These are phyloP conservation scores for Alternaria solani DNA, from an alignment of 2,329 filamentous ascomycete species.

Conservation along the genomic window DNA sequence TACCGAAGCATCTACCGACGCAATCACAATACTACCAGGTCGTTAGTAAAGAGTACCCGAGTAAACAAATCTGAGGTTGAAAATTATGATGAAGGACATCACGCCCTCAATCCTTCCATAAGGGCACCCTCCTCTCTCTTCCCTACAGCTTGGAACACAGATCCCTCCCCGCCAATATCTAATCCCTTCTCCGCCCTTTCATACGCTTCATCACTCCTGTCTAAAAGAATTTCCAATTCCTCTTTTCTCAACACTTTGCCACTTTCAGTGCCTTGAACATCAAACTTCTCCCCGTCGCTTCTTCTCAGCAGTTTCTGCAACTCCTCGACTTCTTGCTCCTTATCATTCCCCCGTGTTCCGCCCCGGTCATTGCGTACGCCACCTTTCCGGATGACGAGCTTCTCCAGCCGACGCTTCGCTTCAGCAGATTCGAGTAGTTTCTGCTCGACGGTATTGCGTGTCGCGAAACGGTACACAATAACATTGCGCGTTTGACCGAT, in stretches of 20 bases:
- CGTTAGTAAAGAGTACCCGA: background rate
- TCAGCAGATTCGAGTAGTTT: slow-evolving; percentile 85
- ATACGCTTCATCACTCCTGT: slow-evolving; percentile 74
- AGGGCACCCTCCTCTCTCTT: slow-evolving; percentile 68
- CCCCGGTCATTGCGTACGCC: slow-evolving; percentile 65
- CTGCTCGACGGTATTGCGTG: slow-evolving; percentile 91
- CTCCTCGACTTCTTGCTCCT: slow-evolving; percentile 58
- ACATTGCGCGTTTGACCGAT: slow-evolving; percentile 94
- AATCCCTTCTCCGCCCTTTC: slow-evolving; percentile 79
- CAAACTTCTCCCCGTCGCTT: slow-evolving; percentile 75
- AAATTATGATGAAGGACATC: background rate
- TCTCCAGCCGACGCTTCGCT: slow-evolving; percentile 89
- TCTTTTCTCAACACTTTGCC: slow-evolving; percentile 74
- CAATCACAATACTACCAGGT: background rate
- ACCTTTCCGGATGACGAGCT: slow-evolving; percentile 95
- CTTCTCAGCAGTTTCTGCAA: slow-evolving; percentile 55
- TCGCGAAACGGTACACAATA: slow-evolving; percentile 91
- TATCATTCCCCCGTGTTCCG: slow-evolving; percentile 58
- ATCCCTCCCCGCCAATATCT: slow-evolving; percentile 69
- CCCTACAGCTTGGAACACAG: slow-evolving; percentile 77
- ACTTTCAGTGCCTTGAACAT: slow-evolving; percentile 64
- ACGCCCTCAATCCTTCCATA: slow-evolving; percentile 58
- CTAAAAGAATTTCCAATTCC: slow-evolving; percentile 80
- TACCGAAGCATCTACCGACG: background rate
- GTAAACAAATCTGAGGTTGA: background rate